Base-by-base conservation (phyloP, 345 rosid species). In the Eutrema japonicum region DNA sequence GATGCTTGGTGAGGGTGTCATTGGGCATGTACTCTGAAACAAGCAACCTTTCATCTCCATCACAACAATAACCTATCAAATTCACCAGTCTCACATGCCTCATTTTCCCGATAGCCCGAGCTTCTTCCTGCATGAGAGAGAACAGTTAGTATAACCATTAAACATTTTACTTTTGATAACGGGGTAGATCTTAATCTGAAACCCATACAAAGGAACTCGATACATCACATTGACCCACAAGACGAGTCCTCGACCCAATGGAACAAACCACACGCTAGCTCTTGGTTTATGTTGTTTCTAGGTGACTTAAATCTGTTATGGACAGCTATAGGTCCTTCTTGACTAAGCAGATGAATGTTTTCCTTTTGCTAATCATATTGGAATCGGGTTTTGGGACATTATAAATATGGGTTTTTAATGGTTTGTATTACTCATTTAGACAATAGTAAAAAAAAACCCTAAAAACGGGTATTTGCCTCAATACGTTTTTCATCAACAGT, bases 51-150 rank as follows among this genome's bases (percentile, higher is more conserved):
- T 93, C 97, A 70, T 93, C 97, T 10, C 97, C 98, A 48, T 91
- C 92, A 73, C 97, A 93, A 75, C 97, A 93, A 64, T 89, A 93
- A 26, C 98, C 98, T 67, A 93, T 85, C 88, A 93, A 84, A 83
- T 93, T 91, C 41, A 89, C 96, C 53, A 93, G 50, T 71, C 88
- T 84, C 54, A 68, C 80, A 67, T 89, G 89, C 80, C 94, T 85
- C 83, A 93, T 66, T 79, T 78, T 89, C 41, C 97, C 94, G 10
- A 91, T 89, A 64, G 88, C 91, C 79, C 76, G 75, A 5, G 98
- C 97, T 80, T 91, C 93, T n/a, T 85, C 89, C 98, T 88, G 66
- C 57, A 72, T 48, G 27, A 8, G 2, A 8, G 2, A 51, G 10
- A 51, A 14, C 7, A 46, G 26, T 9, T 9, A 10, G 41, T 55